phyloP scores from a whole-genome alignment of 1,284 basidiomycete species.

The Melanopsichium pennsylvanicum region DNA sequence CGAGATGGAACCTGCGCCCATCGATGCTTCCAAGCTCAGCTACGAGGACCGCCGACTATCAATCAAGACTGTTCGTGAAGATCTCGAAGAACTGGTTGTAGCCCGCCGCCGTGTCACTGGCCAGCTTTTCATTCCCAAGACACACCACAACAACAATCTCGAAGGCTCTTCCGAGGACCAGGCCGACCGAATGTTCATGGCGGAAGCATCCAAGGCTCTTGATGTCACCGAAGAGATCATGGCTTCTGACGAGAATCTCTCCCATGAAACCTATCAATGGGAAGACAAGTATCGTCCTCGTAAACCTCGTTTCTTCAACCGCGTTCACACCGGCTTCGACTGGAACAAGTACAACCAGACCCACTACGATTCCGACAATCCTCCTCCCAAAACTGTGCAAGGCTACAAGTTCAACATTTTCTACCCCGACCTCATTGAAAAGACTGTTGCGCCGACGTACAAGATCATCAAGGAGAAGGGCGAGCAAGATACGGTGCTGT shows the following conservation, averaged over 20 bases:
- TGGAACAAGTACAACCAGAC: constrained; percentile 82
- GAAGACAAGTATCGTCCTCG: constrained; percentile 98
- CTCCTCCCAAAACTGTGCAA: constrained; percentile 70
- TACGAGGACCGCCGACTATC: constrained; percentile 51
- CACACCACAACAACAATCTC: constrained; percentile 1
- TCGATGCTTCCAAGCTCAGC: constrained; percentile 30
- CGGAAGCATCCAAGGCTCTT: constrained; percentile 76
- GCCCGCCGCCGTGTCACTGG: constrained; percentile 46
- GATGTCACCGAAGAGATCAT: constrained; percentile 95
- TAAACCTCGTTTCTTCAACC: constrained; percentile 98
- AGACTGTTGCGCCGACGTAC: constrained; percentile 93
- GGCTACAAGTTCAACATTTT: constrained; percentile 95
- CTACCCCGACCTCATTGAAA: constrained; percentile 96
- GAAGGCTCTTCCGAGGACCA: constrained; percentile 14
- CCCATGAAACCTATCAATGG: constrained; percentile 82
- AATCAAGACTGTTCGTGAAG: constrained; percentile 30
- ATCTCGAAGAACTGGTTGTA: constrained; percentile 38
- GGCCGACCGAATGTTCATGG: constrained; percentile 50
- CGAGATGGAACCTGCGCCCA: constrained; percentile 56
- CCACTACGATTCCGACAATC: constrained; percentile 65
- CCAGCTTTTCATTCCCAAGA: constrained; percentile 47
- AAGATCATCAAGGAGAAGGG: constrained; percentile 80
- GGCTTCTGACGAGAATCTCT: constrained; percentile 84
- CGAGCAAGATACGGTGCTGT: constrained; percentile 90
- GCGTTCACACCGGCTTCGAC: constrained; percentile 99